Percentiles rank a stretch among this genome's conserved stretches.
These are phyloP conservation scores for Brachypodium distachyon DNA, from an alignment of 202 grass and related monocot genomes.

Conservation along the genomic window DNA sequence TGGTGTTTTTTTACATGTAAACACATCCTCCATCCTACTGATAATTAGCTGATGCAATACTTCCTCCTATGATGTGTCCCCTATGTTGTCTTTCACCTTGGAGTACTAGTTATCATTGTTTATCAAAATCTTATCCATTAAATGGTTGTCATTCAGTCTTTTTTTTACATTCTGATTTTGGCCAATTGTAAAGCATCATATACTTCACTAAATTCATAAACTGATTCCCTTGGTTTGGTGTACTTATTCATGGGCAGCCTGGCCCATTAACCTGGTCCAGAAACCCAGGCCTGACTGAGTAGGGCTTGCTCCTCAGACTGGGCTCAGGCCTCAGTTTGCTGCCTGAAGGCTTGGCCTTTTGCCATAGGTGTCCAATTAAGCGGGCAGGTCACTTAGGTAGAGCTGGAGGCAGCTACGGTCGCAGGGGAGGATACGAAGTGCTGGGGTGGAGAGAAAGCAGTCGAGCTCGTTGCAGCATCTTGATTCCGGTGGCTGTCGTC, in stretches of 20 bases:
- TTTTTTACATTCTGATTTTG: background rate
- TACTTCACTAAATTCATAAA: background rate
- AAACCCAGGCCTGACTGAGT: too few species aligned
- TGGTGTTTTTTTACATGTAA: background rate
- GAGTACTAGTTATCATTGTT: background rate
- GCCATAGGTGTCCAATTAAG: too few species aligned
- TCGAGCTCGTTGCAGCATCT: too few species aligned
- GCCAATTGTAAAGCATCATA: background rate
- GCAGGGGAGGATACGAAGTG: too few species aligned
- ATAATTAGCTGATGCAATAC: background rate
- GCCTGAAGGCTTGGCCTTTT: too few species aligned
- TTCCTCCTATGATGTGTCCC: background rate
- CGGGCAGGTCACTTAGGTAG: too few species aligned
- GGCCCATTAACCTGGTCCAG: too few species aligned
- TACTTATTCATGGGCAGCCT: background rate
- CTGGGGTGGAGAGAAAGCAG: too few species aligned
- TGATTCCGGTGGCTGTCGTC: too few species aligned
- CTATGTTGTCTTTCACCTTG: background rate
- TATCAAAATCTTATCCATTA: background rate
- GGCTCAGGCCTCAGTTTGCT: too few species aligned
- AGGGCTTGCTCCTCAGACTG: too few species aligned
- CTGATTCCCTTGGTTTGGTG: background rate
- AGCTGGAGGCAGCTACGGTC: too few species aligned
- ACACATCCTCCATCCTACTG: background rate
- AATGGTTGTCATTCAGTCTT: background rate